These are phyloP conservation scores for Myotisia sp. DNA, from an alignment of 2,329 filamentous ascomycete species.

Conservation along the genomic window DNA sequence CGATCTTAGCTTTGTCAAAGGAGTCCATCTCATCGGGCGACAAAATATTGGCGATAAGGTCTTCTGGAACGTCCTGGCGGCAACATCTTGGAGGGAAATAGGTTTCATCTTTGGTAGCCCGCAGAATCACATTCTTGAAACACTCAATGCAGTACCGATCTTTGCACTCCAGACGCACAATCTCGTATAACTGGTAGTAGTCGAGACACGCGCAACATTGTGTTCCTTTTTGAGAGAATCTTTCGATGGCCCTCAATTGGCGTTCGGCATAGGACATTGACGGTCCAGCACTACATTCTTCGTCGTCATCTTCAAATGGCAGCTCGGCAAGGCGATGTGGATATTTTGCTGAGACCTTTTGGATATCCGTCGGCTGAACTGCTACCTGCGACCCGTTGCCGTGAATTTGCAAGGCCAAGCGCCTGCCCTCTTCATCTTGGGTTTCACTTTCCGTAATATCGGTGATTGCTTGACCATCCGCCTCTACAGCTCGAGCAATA, in stretches of 20 bases:
- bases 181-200: background rate
- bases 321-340: background rate
- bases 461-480: slow-evolving; percentile 2
- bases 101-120: slow-evolving; percentile 13
- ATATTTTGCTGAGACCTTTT: background rate
- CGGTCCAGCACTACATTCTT: slow-evolving; percentile 1
- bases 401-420: slow-evolving; percentile 2
- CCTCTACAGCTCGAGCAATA: slow-evolving; percentile 1
- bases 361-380: background rate
- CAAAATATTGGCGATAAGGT: slow-evolving; percentile 8
- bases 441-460: background rate
- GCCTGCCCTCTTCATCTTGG: slow-evolving; percentile 1
- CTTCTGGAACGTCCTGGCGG: slow-evolving; percentile 12
- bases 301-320: background rate
- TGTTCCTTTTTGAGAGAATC: background rate
- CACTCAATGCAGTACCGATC: slow-evolving; percentile 17
- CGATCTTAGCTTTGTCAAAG: slow-evolving; percentile 15
- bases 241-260: slow-evolving; percentile 1
- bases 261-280: slow-evolving; percentile 1
- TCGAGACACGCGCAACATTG: slow-evolving; percentile 2
- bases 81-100: slow-evolving; percentile 21
- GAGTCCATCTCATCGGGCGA: slow-evolving; percentile 1
- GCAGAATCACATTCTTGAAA: slow-evolving; percentile 11
- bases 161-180: slow-evolving; percentile 9
- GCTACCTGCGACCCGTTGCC: background rate